A percentile compares a stretch with the other conserved stretches of the same genome.
phyloP scores from a whole-genome alignment of 306 rosid genomes.

The Begonia loranthoides region DNA sequence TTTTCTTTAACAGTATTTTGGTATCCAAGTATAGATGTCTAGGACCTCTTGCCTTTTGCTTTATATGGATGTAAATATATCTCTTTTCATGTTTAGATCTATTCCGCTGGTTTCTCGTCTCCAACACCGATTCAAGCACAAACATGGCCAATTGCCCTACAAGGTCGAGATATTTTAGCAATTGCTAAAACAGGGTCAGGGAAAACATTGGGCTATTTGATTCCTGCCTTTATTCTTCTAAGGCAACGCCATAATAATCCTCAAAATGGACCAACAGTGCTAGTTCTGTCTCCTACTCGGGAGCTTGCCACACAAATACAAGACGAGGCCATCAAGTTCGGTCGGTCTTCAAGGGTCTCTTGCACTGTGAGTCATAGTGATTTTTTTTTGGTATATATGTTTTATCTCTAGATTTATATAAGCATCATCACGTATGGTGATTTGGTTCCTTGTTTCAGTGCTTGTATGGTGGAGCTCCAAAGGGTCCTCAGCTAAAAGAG shows the following conservation, averaged over 20 bases:
- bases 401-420: not conserved
- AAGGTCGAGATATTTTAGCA: conserved; percentile 94
- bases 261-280: conserved; percentile 80
- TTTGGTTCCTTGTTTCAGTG: conserved; percentile 46
- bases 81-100: conserved; percentile 44
- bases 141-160: conserved; percentile 97
- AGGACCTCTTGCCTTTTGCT: conserved; percentile 22
- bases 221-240: conserved; percentile 85
- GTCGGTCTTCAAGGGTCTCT: conserved; percentile 71
- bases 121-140: conserved; percentile 99
- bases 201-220: conserved; percentile 85
- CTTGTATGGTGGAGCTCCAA: conserved; percentile 97
- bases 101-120: conserved; percentile 78
- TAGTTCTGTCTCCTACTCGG: conserved; percentile 96
- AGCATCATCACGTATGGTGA: conserved; percentile 1
- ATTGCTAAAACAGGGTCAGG: conserved; percentile 99
- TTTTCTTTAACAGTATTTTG: too few species aligned
- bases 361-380: conserved; percentile 61
- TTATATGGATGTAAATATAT: not conserved
- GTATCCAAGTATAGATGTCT: conserved; percentile 3
- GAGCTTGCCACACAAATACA: conserved; percentile 99
- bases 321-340: conserved; percentile 82
- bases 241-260: conserved; percentile 68
- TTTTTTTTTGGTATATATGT: not conserved
- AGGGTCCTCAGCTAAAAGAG: conserved; percentile 79